Percentiles rank a stretch among this genome's conserved stretches.
Evolutionary conservation across 208 protist species (phyloP).

Genomic region (Leishmania guyanensis): DNA sequence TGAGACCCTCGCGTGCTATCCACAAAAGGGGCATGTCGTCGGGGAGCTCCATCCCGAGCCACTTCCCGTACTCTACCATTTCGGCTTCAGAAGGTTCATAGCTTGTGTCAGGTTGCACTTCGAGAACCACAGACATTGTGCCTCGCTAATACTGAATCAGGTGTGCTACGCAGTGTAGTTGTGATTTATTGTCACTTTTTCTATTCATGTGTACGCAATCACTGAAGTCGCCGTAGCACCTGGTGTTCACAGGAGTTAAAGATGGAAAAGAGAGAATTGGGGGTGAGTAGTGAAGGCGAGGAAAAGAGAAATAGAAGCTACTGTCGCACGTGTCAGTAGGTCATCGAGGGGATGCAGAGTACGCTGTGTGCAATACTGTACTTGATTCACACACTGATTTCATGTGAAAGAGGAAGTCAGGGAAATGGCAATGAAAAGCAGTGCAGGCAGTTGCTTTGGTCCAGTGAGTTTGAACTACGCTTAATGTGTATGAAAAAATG

Average conservation of each 20-base stretch:
- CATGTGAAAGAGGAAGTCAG: background rate
- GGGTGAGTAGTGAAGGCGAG: background rate
- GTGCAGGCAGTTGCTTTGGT: background rate
- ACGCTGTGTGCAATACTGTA: background rate
- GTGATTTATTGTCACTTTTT: background rate
- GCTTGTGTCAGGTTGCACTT: constrained; percentile 73
- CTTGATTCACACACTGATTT: background rate
- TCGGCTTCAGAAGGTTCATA: constrained; percentile 94
- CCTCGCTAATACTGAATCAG: background rate
- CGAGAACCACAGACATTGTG: constrained; percentile 83
- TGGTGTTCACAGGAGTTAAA: background rate
- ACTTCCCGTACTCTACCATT: constrained; percentile 94
- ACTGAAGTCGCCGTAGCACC: background rate
- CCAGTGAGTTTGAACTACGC: background rate
- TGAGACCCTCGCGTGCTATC: constrained; percentile 95
- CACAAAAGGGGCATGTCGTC: constrained; percentile 91
- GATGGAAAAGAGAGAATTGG: constrained; percentile 12
- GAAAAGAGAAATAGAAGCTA: background rate
- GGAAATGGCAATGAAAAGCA: background rate
- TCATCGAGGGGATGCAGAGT: background rate
- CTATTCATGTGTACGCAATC: constrained; percentile 6
- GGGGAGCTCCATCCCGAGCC: constrained; percentile 94
- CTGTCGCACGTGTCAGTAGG: background rate
- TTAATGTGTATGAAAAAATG: background rate
- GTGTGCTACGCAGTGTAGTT: background rate